Evolutionary conservation across 2,329 filamentous ascomycete genomes (phyloP), one percentile per base, ranked within the genome.

Genomic region (Thielaviopsis euricoi): DNA sequence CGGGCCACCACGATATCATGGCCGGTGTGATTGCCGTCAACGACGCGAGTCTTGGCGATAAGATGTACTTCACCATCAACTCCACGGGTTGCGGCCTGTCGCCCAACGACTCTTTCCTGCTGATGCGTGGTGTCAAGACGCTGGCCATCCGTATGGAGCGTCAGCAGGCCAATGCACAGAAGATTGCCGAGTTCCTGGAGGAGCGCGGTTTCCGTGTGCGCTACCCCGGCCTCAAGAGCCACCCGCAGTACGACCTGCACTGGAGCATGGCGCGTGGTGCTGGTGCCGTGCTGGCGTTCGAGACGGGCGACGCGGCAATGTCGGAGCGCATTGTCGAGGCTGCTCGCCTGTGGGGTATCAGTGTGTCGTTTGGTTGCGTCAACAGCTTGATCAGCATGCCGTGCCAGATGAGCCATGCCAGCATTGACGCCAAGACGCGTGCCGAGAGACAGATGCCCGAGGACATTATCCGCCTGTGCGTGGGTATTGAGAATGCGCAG

Each of bases 341-440:
- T 29, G 87, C 93, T 2, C 82, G 87, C 63, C 76, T 98, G 33
- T 98, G 89, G 83, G 89, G 87, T 37, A 98, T 98, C 65, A 94
- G 87, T 63, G 93, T 98, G 60, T 95, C 89, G 67, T 98, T 98
- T 68, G 93, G 93, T 53, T 97, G 93, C 69, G 93, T 98, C 63
- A 98, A 98, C 74, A 95, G 88, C 68, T 75, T 98, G 69, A 98
- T 98, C 71, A 96, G 90, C 74, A 96, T 98, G 91, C 91, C 93
- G 9, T 98, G 93, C 73, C 89, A 91, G 66, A 98, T 98, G 94
- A 97, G 91, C 72, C 93, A 98, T 71, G 93, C 93, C 46, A 95
- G 89, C 68, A 98, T 98, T 67, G 93, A 97, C 68, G 87, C 89
- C 60, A 95, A 95, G 75, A 97, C 90, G 56, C 78, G 93, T 64